Evolutionary conservation across 176 grass and related monocot genomes (phyloP), one percentile per base, ranked within the genome.

Genomic region (Paspalum notatum): DNA sequence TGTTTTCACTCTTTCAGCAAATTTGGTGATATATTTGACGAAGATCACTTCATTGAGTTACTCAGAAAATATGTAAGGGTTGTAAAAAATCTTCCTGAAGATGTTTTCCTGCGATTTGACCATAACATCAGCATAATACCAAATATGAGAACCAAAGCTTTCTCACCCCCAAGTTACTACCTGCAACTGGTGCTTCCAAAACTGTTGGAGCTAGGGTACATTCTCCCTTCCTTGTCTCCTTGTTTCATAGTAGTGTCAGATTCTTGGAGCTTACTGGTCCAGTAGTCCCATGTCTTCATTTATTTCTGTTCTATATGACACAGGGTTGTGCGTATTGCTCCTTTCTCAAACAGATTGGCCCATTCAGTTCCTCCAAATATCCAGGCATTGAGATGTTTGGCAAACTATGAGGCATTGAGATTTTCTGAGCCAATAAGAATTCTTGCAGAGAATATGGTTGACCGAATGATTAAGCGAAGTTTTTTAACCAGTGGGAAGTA

Each of bases 81-180:
- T 77, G 88, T 94, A 21, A 98, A 85, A 87, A 75, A 78, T 82
- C 81, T 98, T 70, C 92, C 95, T 57, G 80, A 80, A 77, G 88
- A 94, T 50, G 47, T 92, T 77, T 85, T 83, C 52, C 68, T 85
- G 75, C 84, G 42, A 45, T 94, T 92, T 83, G 85, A 93, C 48
- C 69, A 86, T 63, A 98, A 98, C 78, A 89, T 89, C 66, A 94
- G 92, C 85, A 91, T 37, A 38, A 94, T 98, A 91, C 72, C 82
- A 66, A 98, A 98, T 78, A 98, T 98, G 95, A 98, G 95, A 91
- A 94, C 89, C 38, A 98, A 88, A 85, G 95, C 95, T 72, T 90
- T 91, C 80, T 90, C 90, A 32, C 81, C 95, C 21, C 74, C 75
- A 64, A 78, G 48, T 46, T 94, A 93, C 75, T 98, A 98, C 87